A percentile compares a stretch with the other conserved stretches of the same genome.
phyloP scores from a whole-genome alignment of 2,329 filamentous ascomycete species.

The Colletotrichum trifolii region DNA sequence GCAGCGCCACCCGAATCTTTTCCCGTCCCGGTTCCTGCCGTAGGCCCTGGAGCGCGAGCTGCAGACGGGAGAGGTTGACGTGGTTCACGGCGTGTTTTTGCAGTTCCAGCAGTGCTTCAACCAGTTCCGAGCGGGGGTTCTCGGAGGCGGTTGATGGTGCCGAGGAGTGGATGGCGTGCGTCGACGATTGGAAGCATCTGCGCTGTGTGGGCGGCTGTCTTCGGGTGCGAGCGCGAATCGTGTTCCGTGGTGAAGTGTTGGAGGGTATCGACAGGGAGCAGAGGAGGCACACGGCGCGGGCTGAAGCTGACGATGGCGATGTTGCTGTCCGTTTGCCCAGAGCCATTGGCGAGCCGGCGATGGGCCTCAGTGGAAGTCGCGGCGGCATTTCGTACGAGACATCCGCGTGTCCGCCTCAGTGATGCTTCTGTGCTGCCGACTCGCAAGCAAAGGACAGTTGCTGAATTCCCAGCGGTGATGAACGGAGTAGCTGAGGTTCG shows the following conservation, averaged over 20 bases:
- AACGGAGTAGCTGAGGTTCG: constrained; percentile 12
- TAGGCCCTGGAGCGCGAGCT: constrained; percentile 76
- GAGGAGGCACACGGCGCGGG: constrained; percentile 31
- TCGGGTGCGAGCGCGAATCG: constrained; percentile 9
- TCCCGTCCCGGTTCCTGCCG: constrained; percentile 67
- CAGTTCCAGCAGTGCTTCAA: constrained; percentile 68
- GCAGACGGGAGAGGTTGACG: constrained; percentile 75
- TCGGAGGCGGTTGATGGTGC: constrained; percentile 30
- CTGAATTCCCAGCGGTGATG: neutral
- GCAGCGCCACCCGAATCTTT: constrained; percentile 67
- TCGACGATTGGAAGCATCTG: constrained; percentile 28
- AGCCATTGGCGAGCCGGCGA: constrained; percentile 38
- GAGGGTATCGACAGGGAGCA: constrained; percentile 35
- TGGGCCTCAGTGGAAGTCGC: constrained; percentile 43
- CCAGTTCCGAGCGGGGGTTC: constrained; percentile 63
- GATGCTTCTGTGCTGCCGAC: neutral
- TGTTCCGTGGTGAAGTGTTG: constrained; percentile 10
- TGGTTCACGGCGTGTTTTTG: constrained; percentile 70
- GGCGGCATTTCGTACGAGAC: constrained; percentile 41
- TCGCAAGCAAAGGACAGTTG: neutral
- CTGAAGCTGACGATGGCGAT: constrained; percentile 4
- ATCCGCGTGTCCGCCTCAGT: neutral
- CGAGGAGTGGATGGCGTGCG: constrained; percentile 19
- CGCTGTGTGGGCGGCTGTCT: constrained; percentile 34
- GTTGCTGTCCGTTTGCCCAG: constrained; percentile 23